Base-by-base conservation (phyloP, 495 filamentous ascomycete species). In the Parathielavia hyrcaniae region DNA sequence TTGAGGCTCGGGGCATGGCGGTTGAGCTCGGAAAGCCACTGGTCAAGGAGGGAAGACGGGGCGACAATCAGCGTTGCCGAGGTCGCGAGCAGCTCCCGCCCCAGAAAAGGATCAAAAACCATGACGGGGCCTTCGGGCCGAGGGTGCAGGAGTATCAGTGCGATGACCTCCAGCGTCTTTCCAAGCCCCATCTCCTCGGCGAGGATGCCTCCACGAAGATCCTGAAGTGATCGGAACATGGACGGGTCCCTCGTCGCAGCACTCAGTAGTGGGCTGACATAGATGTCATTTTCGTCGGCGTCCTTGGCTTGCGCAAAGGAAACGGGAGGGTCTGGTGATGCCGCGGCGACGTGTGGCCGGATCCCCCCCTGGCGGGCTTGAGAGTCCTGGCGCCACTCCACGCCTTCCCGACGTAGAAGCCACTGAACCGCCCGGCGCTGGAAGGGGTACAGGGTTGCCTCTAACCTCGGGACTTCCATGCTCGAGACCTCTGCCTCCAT, bases 151-250 rank as follows among this genome's bases (percentile, higher is more conserved):
- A 79, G 80, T 0, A 95, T 85, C 19, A 97, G 71, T 2, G 87
- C 81, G 46, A 93, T 88, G 50, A 92, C 78, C 68, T 98, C 93
- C 19, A 97, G 81, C 0, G 93, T 97, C 68, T 98, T 98, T 1
- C 93, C 93, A 5, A 98, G 74, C 0, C 92, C 92, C 93, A 97
- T 97, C 71, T 98, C 93, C 69, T 98, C 92, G 0, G 91, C 89
- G 20, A 98, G 78, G 32, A 82, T 85, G 43, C 87, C 87, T 32
- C 86, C 86, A 48, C 77, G 81, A 32, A 88, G 54, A 2, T 60
- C 64, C 46, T 77, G 68, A 10, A 69, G 63, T 40, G 75, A 68
- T 30, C 63, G 53, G 64, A 84, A 84, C 9, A 69, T 45, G 26
- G 69, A 69, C 2, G 77, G 43, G 67, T 86, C 78, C 9, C 73